phyloP scores from a whole-genome alignment of 148 eudicot species.

The Bassia scoparia region DNA sequence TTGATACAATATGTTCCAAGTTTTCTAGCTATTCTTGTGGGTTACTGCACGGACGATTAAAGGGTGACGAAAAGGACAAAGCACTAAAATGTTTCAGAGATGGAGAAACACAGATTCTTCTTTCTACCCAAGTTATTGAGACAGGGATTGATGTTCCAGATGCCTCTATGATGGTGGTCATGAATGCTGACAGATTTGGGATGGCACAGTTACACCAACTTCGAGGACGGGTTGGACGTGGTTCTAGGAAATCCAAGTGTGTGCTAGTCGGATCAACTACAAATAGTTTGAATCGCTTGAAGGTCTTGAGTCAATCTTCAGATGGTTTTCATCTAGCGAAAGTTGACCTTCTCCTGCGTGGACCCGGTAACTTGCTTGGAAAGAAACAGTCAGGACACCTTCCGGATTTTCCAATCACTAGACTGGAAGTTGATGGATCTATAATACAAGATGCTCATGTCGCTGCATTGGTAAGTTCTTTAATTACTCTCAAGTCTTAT shows the following conservation, averaged over 20 bases:
- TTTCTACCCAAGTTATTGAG: constrained; percentile 89
- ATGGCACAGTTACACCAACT: constrained; percentile 96
- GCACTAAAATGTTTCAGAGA: constrained; percentile 63
- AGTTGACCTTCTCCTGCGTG: constrained; percentile 80
- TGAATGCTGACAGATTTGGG: constrained; percentile 97
- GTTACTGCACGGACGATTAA: constrained; percentile 83
- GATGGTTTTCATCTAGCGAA: constrained; percentile 86
- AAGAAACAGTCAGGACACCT: constrained; percentile 96
- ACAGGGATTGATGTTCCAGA: constrained; percentile 93
- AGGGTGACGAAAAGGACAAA: constrained; percentile 75
- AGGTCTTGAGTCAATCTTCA: constrained; percentile 66
- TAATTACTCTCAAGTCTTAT: not conserved
- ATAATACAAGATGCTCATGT: constrained; percentile 87
- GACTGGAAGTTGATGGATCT: constrained; percentile 84
- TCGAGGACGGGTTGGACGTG: constrained; percentile 93
- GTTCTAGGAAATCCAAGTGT: constrained; percentile 78
- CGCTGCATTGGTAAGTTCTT: constrained; percentile 68
- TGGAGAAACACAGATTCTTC: constrained; percentile 73
- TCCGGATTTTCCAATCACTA: constrained; percentile 90
- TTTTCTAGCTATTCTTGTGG: constrained; percentile 68
- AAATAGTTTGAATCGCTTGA: constrained; percentile 56
- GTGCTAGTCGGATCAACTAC: constrained; percentile 50
- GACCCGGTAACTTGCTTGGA: constrained; percentile 98
- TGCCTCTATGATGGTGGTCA: constrained; percentile 98
- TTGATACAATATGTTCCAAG: constrained; percentile 49